Evolutionary conservation across 1,139 yeast species (phyloP), one percentile per base, ranked within the genome.

Genomic region (Zhuliangozyma parablackwelliae): DNA sequence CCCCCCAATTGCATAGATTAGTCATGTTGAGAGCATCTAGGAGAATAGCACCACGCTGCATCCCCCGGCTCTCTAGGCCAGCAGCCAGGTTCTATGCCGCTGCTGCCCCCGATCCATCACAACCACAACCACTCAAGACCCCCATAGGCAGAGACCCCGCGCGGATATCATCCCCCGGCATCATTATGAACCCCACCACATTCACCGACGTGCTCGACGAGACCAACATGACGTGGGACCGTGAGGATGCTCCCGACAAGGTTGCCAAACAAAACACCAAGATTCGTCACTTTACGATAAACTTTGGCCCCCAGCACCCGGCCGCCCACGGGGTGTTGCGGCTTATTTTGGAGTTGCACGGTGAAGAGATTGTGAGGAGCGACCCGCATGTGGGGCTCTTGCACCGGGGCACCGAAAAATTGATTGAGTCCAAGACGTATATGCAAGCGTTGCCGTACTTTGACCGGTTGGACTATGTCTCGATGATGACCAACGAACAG

Each of bases 261-360:
- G 67, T 69, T 25, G 70, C 58, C 30, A 70, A 62, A 48, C 75
- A 70, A 54, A 69, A 69, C 53, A 59, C 73, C 43, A 82, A 84
- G 58, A 80, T 86, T 54, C 79, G 95, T 63, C 95, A 86, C 60
- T 86, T 86, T 67, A 86, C 95, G 36, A 80, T 87, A 59, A 87
- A 86, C 65, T 87, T 87, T 56, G 96, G 95, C 29, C 95, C 96
- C 31, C 96, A 86, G 65, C 96, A 86, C 70, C 96, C 96, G 26
- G 96, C 96, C 44, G 95, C 95, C 33, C 96, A 86, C 68, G 96
- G 96, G 48, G 96, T 86, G 65, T 72, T 86, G 69, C 78, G 96
- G 57, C 72, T 86, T 62, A 86, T 86, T 63, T 71, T 86, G 54
- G 96, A 86, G 67, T 73, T 87, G 48, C 86, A 84, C 55, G 95